A percentile compares a stretch with the other conserved stretches of the same genome.
Evolutionary conservation across 2,329 filamentous ascomycete genomes (phyloP).

Genomic region (Colletotrichum tamarilloi): DNA sequence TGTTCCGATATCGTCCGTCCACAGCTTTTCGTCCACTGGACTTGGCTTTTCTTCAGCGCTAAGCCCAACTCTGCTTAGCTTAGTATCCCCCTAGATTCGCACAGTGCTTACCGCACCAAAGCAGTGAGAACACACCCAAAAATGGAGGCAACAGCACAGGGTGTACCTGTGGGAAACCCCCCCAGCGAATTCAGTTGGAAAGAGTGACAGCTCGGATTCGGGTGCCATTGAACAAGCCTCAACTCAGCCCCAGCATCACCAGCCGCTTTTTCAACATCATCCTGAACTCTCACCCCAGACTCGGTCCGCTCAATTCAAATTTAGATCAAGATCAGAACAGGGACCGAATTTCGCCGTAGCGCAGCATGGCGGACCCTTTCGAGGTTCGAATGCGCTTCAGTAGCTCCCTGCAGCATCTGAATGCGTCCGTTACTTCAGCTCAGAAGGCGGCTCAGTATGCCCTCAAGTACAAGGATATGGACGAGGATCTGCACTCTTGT

Average conservation of each 20-base stretch:
- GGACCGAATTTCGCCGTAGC: not conserved
- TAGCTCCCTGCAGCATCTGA: slow-evolving; percentile 87
- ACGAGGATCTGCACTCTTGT: slow-evolving; percentile 96
- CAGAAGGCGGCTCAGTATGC: slow-evolving; percentile 96
- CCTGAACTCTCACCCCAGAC: not conserved
- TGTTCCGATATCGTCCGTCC: slow-evolving; percentile 29
- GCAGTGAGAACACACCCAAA: not conserved
- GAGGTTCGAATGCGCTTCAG: slow-evolving; percentile 99
- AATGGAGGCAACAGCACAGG: slow-evolving; percentile 1
- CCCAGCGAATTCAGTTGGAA: not conserved
- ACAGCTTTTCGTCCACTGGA: slow-evolving; percentile 10
- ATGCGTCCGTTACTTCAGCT: slow-evolving; percentile 87
- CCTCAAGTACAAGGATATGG: slow-evolving; percentile 91
- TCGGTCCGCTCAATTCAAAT: not conserved
- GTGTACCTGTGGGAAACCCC: slow-evolving; percentile 18
- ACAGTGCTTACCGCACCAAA: not conserved
- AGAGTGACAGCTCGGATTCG: slow-evolving; percentile 4
- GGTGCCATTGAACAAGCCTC: not conserved
- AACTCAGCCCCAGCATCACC: not conserved
- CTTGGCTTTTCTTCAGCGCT: slow-evolving; percentile 12
- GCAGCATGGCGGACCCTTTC: slow-evolving; percentile 81
- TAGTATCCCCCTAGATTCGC: not conserved
- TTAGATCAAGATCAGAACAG: not conserved
- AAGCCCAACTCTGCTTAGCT: slow-evolving; percentile 1
- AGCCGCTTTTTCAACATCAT: not conserved